Evolutionary conservation across 1,284 basidiomycete genomes (phyloP), one percentile per base, ranked within the genome.

Genomic region (Irpex rosettiformis): DNA sequence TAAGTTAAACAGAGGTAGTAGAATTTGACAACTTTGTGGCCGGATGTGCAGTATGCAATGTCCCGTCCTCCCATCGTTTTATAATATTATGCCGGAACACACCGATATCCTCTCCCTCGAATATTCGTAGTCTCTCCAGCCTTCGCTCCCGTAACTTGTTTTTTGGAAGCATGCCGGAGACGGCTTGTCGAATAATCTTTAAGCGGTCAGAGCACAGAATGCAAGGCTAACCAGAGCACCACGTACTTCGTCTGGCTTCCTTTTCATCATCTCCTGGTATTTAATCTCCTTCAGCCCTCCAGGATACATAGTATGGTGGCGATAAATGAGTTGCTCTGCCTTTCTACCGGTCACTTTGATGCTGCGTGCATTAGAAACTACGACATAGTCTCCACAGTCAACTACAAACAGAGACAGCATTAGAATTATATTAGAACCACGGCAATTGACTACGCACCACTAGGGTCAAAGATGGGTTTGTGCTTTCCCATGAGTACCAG

Each of bases 401-500:
- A 89, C 95, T 96, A 61, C 0, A 61, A 25, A 24, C 57, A 52
- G 16, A 37, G 51, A n/a, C n/a, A 29, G 53, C 10, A 29, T 29
- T 28, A 8, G 7, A 43, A 43, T 22, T 51, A 21, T 24, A 16
- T 21, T 10, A 21, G 7, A 18, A 54, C 27, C 25, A 48, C 27
- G 24, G 28, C 4, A 11, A 40, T 43, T 6, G 21, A 56, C 43
- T 3, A 76, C 86, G 61, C 66, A 94, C 94, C 85, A 65, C 88
- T 83, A 22, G 93, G 94, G 75, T 98, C 94, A 67, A 94, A 98
- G 54, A 97, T 93, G 18, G 97, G 96, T 73, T 99, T 99, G 75
- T 99, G 94, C 78, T 99, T 99, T 71, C 97, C 97, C 96, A 98
- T 98, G 57, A 99, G 82, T 25, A 94, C 93, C 58, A 92, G 84